phyloP scores from a whole-genome alignment of 2,329 filamentous ascomycete species.

The Penicillium sp. region DNA sequence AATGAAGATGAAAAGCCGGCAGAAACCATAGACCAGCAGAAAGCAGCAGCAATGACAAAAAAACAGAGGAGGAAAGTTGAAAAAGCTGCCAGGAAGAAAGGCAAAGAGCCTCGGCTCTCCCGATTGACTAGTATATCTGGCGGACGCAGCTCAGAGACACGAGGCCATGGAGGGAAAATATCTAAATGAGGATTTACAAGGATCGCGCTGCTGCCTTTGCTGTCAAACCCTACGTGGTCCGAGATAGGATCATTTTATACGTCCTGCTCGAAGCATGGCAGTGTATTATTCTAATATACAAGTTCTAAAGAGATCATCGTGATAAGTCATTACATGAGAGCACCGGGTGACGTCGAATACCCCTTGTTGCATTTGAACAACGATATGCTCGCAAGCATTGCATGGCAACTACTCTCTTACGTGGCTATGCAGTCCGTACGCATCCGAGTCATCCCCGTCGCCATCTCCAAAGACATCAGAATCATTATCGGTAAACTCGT shows the following conservation, averaged over 20 bases:
- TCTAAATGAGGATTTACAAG: slow-evolving; percentile 3
- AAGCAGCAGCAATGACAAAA: slow-evolving; percentile 18
- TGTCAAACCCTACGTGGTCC: background rate
- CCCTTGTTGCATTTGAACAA: background rate
- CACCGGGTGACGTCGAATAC: background rate
- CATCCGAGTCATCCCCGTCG: slow-evolving; percentile 36
- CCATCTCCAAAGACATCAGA: slow-evolving; percentile 45
- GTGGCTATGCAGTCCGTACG: slow-evolving; percentile 40
- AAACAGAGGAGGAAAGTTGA: slow-evolving; percentile 16
- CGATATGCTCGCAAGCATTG: background rate
- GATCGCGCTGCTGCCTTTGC: no score
- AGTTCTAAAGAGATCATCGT: background rate
- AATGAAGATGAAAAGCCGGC: background rate
- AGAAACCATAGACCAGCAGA: background rate
- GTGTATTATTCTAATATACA: background rate
- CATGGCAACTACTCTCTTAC: slow-evolving; percentile 14
- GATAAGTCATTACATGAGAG: background rate
- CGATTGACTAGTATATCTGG: slow-evolving; percentile 32
- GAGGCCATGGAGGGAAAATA: slow-evolving; percentile 6
- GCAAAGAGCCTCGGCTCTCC: slow-evolving; percentile 17
- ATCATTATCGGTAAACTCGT: slow-evolving; percentile 53
- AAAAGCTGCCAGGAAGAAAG: slow-evolving; percentile 16
- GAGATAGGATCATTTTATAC: background rate
- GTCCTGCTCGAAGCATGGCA: background rate
- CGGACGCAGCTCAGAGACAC: slow-evolving; percentile 19